Evolutionary conservation across 2,329 filamentous ascomycete genomes (phyloP).

Genomic region (Aspergillus jensenii): DNA sequence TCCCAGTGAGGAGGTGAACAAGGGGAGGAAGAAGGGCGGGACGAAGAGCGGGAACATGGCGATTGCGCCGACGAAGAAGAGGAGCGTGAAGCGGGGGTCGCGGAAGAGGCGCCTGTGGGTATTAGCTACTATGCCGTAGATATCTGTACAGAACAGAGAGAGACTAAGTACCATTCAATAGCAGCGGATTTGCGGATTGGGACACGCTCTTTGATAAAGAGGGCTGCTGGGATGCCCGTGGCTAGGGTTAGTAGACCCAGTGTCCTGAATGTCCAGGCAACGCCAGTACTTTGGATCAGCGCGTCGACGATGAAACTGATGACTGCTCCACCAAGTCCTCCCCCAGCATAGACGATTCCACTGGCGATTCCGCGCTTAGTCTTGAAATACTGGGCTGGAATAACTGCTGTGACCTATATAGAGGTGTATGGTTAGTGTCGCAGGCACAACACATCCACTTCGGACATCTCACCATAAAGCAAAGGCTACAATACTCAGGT

Average conservation of each 20-base stretch:
- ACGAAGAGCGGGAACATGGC: constrained; percentile 62
- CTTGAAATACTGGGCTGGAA: constrained; percentile 57
- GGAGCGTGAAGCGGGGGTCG: constrained; percentile 50
- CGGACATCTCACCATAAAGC: constrained; percentile 41
- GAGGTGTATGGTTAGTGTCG: not conserved
- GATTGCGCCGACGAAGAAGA: constrained; percentile 57
- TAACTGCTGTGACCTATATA: constrained; percentile 37
- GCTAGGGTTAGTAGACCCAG: constrained; percentile 53
- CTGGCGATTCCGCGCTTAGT: constrained; percentile 56
- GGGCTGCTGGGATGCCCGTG: constrained; percentile 58
- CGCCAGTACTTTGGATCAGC: constrained; percentile 41
- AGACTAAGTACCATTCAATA: constrained; percentile 48
- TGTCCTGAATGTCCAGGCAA: constrained; percentile 36
- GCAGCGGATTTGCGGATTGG: constrained; percentile 41
- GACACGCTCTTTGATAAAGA: constrained; percentile 44
- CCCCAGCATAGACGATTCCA: constrained; percentile 42
- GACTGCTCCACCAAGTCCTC: constrained; percentile 57
- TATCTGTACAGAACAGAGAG: not conserved
- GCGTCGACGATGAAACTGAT: constrained; percentile 53
- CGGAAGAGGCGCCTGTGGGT: constrained; percentile 51
- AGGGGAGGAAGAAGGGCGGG: constrained; percentile 61
- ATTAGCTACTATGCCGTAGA: not conserved
- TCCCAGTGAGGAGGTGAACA: constrained; percentile 57
- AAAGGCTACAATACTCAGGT: constrained; percentile 21
- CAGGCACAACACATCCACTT: no score